Percentiles rank a stretch among this genome's conserved stretches.
Evolutionary conservation across 2,329 filamentous ascomycete species (phyloP).

Genomic region (Cercospora sp.): DNA sequence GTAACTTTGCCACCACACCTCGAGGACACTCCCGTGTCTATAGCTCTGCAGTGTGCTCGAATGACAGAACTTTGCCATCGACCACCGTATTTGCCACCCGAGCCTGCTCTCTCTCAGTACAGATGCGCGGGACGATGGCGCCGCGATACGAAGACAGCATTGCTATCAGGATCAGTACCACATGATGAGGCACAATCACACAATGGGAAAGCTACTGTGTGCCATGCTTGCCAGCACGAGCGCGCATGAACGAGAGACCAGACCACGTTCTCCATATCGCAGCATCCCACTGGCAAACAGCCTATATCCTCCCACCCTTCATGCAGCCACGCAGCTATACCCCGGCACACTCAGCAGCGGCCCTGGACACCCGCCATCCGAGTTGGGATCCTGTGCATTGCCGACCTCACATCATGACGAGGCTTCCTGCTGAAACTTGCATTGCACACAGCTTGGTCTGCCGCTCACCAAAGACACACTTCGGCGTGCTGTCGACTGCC

Average conservation of each 20-base stretch:
- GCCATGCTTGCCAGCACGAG: background rate
- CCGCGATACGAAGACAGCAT: background rate
- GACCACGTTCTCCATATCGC: background rate
- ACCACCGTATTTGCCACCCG: conserved; percentile 3
- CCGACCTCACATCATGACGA: background rate
- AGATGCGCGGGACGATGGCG: background rate
- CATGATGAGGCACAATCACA: background rate
- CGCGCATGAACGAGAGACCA: background rate
- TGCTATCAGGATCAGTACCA: background rate
- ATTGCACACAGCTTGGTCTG: background rate
- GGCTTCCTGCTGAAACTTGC: background rate
- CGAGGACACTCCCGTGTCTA: background rate
- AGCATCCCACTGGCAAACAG: background rate
- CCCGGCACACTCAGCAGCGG: conserved; percentile 10
- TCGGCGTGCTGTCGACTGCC: background rate
- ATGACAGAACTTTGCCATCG: background rate
- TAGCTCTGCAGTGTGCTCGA: background rate
- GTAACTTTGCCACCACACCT: conserved; percentile 8
- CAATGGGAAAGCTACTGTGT: background rate
- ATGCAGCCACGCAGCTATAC: conserved; percentile 9
- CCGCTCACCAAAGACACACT: background rate
- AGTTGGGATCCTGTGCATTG: conserved; percentile 3
- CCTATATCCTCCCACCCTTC: background rate
- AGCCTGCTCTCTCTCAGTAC: background rate
- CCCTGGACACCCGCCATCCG: background rate